These are phyloP conservation scores for Boletales sp. DNA, from an alignment of 768 basidiomycete species.

Conservation along the genomic window DNA sequence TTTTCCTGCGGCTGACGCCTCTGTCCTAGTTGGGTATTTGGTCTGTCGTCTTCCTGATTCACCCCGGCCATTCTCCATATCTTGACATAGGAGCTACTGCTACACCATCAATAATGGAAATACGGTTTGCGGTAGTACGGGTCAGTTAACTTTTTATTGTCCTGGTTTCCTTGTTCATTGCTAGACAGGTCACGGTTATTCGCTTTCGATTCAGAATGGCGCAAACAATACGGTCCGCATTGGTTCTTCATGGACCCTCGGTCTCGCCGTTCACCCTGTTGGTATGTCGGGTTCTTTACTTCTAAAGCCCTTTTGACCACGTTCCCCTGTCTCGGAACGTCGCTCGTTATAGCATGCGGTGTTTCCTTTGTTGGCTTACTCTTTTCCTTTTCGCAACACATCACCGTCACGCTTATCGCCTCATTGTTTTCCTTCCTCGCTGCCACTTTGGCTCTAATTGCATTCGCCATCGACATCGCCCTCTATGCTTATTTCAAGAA, in stretches of 20 bases:
- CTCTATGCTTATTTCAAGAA: conserved; percentile 61
- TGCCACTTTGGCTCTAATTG: conserved; percentile 62
- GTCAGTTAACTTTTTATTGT: conserved; percentile 28
- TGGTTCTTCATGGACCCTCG: conserved; percentile 63
- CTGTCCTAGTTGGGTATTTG: conserved; percentile 63
- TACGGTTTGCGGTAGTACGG: conserved; percentile 40
- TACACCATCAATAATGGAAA: conserved; percentile 42
- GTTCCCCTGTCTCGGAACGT: not conserved
- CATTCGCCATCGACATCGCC: conserved; percentile 76
- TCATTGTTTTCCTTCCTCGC: conserved; percentile 62
- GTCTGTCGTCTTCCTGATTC: conserved; percentile 33
- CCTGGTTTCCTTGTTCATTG: not conserved
- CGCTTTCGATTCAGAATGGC: conserved; percentile 30
- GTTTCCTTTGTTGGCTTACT: conserved; percentile 63
- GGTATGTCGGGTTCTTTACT: conserved; percentile 41
- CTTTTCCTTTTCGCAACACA: conserved; percentile 57
- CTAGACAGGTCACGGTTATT: conserved; percentile 53
- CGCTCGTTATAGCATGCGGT: conserved; percentile 36
- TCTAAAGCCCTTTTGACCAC: conserved; percentile 1
- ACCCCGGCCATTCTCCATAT: conserved; percentile 2
- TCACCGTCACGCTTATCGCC: conserved; percentile 40
- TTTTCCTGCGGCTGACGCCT: not conserved
- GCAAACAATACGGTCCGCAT: conserved; percentile 36
- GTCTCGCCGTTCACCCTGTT: conserved; percentile 71
- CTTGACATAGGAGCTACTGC: conserved; percentile 55